These are phyloP conservation scores for Thinopyrum elongatum DNA, from an alignment of 176 grass and related monocot species.

Conservation along the genomic window DNA sequence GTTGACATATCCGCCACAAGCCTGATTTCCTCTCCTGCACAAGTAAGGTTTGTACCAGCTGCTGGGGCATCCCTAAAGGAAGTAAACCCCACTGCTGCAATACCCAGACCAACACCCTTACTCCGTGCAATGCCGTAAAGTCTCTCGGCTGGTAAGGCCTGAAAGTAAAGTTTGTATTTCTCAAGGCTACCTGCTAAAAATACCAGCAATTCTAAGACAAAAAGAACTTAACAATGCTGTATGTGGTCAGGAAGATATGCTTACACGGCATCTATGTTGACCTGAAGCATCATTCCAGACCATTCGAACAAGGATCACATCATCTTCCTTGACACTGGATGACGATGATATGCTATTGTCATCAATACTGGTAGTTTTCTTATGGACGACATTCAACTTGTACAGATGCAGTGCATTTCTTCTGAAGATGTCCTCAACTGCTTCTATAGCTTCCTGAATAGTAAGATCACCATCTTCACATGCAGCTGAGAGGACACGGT, in stretches of 20 bases:
- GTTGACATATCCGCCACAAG: slow-evolving; percentile 86
- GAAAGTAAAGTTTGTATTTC: slow-evolving; percentile 22
- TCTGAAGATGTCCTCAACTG: slow-evolving; percentile 81
- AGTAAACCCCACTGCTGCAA: slow-evolving; percentile 70
- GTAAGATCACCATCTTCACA: slow-evolving; percentile 93
- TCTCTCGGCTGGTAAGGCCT: slow-evolving; percentile 76
- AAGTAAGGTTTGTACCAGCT: slow-evolving; percentile 78
- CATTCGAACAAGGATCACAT: slow-evolving; percentile 73
- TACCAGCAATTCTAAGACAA: not conserved
- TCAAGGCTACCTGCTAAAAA: not conserved
- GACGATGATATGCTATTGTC: slow-evolving; percentile 13
- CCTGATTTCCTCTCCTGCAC: slow-evolving; percentile 75
- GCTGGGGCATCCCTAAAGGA: slow-evolving; percentile 81
- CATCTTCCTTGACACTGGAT: slow-evolving; percentile 38
- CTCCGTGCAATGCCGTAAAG: slow-evolving; percentile 77
- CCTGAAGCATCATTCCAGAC: slow-evolving; percentile 87
- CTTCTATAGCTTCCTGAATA: slow-evolving; percentile 76
- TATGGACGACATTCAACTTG: slow-evolving; percentile 55
- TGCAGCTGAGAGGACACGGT: slow-evolving; percentile 53
- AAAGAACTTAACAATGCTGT: not conserved
- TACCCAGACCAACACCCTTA: slow-evolving; percentile 74
- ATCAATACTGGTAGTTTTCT: slow-evolving; percentile 12
- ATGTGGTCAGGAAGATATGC: slow-evolving; percentile 31
- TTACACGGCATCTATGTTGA: slow-evolving; percentile 94
- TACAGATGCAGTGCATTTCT: slow-evolving; percentile 83